A percentile compares a stretch with the other conserved stretches of the same genome.
phyloP scores from a whole-genome alignment of 148 eudicot genomes.

The Spergularia bocconei region DNA sequence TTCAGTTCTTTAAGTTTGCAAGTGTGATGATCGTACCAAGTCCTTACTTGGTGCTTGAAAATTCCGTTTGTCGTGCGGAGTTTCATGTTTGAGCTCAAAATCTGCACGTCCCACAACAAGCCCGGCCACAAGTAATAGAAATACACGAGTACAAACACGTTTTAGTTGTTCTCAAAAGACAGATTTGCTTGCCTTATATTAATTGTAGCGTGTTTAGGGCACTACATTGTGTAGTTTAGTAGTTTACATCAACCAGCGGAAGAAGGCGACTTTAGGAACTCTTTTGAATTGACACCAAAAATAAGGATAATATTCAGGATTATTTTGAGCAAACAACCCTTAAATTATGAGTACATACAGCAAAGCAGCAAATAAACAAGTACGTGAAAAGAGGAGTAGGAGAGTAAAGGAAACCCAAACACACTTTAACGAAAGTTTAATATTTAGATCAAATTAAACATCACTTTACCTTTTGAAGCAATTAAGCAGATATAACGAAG shows the following conservation, averaged over 20 bases:
- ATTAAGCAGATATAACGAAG: constrained; percentile 8
- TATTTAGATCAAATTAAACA: neutral
- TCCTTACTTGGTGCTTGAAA: too few species aligned
- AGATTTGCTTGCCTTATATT: too few species aligned
- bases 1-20: too few species aligned
- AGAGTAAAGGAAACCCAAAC: neutral
- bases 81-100: too few species aligned
- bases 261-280: neutral
- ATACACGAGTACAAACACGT: too few species aligned
- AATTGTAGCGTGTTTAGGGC: too few species aligned
- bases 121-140: too few species aligned
- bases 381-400: neutral
- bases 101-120: too few species aligned
- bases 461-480: constrained; percentile 14
- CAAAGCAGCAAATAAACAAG: neutral
- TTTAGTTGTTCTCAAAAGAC: too few species aligned
- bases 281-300: neutral
- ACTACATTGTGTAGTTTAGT: neutral
- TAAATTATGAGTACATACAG: neutral
- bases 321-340: neutral
- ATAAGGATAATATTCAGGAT: neutral
- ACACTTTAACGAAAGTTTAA: constrained; percentile 9
- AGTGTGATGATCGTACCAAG: too few species aligned
- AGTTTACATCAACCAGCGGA: neutral
- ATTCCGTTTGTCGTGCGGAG: too few species aligned